These are phyloP conservation scores for Poa annua DNA, from an alignment of 176 grass and related monocot species.

Conservation along the genomic window DNA sequence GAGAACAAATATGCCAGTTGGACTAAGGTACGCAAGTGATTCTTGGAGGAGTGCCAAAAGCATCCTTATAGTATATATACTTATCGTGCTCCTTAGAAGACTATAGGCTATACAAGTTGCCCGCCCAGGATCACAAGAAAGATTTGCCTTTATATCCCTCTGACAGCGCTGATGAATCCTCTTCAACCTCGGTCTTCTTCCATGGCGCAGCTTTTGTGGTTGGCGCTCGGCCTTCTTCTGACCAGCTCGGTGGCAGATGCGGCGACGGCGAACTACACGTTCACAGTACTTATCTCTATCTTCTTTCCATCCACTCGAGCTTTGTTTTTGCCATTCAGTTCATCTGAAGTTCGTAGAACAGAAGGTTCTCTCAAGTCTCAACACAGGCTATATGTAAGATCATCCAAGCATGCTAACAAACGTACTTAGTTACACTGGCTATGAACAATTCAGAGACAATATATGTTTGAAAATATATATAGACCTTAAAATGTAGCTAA, in stretches of 20 bases:
- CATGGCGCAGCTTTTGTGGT: slow-evolving; percentile 46
- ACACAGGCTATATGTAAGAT: background rate
- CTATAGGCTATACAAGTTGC: slow-evolving; percentile 34
- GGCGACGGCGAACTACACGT: slow-evolving; percentile 48
- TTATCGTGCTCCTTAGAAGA: slow-evolving; percentile 40
- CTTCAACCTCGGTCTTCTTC: slow-evolving; percentile 46
- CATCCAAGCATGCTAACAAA: background rate
- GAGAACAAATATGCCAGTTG: slow-evolving; percentile 33
- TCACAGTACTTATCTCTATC: slow-evolving; percentile 44
- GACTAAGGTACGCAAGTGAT: slow-evolving; percentile 38
- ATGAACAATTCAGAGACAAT: slow-evolving; percentile 14
- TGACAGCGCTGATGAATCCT: slow-evolving; percentile 3
- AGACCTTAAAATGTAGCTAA: background rate
- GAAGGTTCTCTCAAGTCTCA: background rate
- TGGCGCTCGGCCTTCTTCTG: slow-evolving; percentile 44
- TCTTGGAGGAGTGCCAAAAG: slow-evolving; percentile 47
- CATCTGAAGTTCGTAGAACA: slow-evolving; percentile 21
- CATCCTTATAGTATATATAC: slow-evolving; percentile 48
- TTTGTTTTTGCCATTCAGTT: background rate
- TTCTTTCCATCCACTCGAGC: slow-evolving; percentile 23
- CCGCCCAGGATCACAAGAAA: slow-evolving; percentile 28
- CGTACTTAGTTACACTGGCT: background rate
- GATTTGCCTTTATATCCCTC: slow-evolving; percentile 27
- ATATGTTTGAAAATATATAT: background rate
- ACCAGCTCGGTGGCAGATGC: slow-evolving; percentile 44